Evolutionary conservation across 257 asterid species (phyloP), one percentile per base, ranked within the genome.

Genomic region (Ehretia macrophylla): DNA sequence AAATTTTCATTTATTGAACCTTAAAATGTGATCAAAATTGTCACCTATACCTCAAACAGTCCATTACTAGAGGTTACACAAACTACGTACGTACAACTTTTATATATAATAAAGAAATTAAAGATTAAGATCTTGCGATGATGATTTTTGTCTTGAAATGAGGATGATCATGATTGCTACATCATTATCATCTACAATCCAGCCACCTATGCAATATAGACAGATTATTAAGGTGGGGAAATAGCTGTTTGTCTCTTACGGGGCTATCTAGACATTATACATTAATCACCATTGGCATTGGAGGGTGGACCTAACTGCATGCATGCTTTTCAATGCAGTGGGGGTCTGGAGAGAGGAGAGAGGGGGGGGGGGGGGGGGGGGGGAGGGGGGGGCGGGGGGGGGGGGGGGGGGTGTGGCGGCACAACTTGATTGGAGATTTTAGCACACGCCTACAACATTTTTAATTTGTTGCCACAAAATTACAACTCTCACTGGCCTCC

Each of bases 211-310:
- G 17, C 35, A 32, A 45, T 59, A 59, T 17, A 59, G 39, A 23
- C 12, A 46, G 3, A 8, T n/a, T n/a, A n/a, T n/a, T n/a, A 8
- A 21, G 35, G 27, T 59, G 55, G n/a, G 14, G 35, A 39, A 4
- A 44, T 38, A 10, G n/a, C 16, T 59, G 27, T 59, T 59, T 47
- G 64, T 59, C 55, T 46, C 55, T 58, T 45, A 40, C 20, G 20
- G 17, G 20, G 47, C 16, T 42, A 1, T 14, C 20, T 38, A 1
- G 21, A 55, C 60, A 16, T 22, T 37, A 32, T 19, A n/a, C n/a
- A n/a, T n/a, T n/a, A 32, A 8, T 37, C 32, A n/a, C 16, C 23
- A 17, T 19, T 56, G 10, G 13, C 0, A 37, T 38, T 18, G 23
- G 23, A 14, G 19, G n/a, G 50, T 38, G 51, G 35, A 4, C 32